Evolutionary conservation across 257 asterid species (phyloP).

Genomic region (Plantago elongata): DNA sequence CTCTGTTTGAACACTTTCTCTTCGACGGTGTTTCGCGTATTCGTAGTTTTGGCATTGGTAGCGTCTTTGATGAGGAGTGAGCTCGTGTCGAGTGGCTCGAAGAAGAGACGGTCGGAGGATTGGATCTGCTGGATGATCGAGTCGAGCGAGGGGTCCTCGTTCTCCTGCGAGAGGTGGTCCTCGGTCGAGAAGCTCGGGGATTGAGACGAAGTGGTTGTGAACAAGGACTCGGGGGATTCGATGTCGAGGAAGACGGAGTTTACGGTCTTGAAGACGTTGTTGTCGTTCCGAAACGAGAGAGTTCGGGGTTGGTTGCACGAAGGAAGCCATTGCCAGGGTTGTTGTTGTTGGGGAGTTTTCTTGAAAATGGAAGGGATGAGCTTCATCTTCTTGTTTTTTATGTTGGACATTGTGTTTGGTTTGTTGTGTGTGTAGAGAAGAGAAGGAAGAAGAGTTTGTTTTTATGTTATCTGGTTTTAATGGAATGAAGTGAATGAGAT

Average conservation of each 20-base stretch:
- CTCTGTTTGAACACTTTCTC: slow-evolving; percentile 42
- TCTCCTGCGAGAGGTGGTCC: slow-evolving; percentile 21
- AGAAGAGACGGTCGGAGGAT: slow-evolving; percentile 62
- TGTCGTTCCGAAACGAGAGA: slow-evolving; percentile 32
- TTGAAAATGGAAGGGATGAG: slow-evolving; percentile 39
- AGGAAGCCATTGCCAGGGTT: slow-evolving; percentile 43
- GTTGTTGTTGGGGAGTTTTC: slow-evolving; percentile 20
- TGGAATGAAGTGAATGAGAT: slow-evolving; percentile 8
- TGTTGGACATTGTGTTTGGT: slow-evolving; percentile 17
- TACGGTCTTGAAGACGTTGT: slow-evolving; percentile 51
- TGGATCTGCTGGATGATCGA: slow-evolving; percentile 46
- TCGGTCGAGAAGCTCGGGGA: slow-evolving; percentile 36
- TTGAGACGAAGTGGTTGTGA: slow-evolving; percentile 52
- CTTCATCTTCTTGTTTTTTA: slow-evolving; percentile 32
- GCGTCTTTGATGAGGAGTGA: slow-evolving; percentile 31
- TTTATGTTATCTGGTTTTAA: background rate
- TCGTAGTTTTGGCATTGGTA: background rate
- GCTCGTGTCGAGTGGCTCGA: slow-evolving; percentile 60
- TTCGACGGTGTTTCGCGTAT: background rate
- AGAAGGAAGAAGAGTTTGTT: background rate
- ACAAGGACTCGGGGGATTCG: slow-evolving; percentile 57
- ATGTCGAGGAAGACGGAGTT: slow-evolving; percentile 68
- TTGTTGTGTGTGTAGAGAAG: background rate
- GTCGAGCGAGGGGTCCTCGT: slow-evolving; percentile 33
- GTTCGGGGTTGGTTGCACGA: slow-evolving; percentile 40